Conservation (phyloP, 2,329 filamentous ascomycete genomes). For the Penicillium fuscoglaucum region DNA sequence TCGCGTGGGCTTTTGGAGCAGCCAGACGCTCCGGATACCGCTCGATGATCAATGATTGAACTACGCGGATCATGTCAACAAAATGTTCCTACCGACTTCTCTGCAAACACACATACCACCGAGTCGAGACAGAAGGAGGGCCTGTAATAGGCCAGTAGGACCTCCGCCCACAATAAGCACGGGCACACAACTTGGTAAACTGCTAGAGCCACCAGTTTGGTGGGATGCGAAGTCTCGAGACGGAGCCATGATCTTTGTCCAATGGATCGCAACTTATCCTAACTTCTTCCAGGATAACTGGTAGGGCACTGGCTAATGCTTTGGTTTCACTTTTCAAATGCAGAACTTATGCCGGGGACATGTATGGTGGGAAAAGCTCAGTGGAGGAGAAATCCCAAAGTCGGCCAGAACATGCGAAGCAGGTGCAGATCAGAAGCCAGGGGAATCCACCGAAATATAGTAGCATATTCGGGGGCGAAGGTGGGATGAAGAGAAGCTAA, state of each 20-base stretch:
- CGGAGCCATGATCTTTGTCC: neutral
- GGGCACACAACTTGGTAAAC: conserved; percentile 1
- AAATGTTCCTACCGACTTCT: neutral
- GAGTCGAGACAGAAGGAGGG: conserved; percentile 34
- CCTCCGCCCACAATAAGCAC: conserved; percentile 43
- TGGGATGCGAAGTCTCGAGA: neutral
- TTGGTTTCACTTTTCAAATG: neutral
- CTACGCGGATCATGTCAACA: neutral
- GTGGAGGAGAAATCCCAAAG: neutral
- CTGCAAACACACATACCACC: conserved; percentile 18
- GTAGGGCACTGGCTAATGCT: neutral
- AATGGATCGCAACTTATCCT: too few relatives aligned
- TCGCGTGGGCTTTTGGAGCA: conserved; percentile 27
- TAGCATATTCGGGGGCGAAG: neutral
- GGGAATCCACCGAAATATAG: neutral
- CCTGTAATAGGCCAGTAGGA: conserved; percentile 37
- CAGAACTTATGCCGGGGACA: neutral
- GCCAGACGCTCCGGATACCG: conserved; percentile 22
- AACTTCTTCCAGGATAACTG: neutral
- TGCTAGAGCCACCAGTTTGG: neutral
- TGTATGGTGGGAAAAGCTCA: neutral
- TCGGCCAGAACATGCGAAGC: neutral
- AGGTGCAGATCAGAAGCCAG: neutral
- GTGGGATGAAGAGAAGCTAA: neutral
- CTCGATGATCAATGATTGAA: conserved; percentile 21